Evolutionary conservation across 768 basidiomycete species (phyloP), one percentile per base, ranked within the genome.

Genomic region (Phallus indusiatus): DNA sequence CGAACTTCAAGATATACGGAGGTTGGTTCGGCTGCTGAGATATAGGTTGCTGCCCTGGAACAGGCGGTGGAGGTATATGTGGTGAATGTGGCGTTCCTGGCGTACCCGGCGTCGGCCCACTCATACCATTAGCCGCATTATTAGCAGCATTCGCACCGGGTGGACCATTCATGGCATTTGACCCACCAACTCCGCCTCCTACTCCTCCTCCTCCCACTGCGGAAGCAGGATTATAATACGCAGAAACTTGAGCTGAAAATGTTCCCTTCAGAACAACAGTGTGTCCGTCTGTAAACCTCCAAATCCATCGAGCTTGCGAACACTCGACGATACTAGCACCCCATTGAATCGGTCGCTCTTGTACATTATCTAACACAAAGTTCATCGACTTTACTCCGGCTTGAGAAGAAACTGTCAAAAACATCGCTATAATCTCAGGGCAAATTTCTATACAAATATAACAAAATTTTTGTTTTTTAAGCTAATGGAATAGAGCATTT

Each of bases 351-450:
- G 36, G 58, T 58, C 86, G 77, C 67, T 93, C 90, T 14, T 84
- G 81, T 1, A 85, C 88, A 46, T 86, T 87, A 65, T 90, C 87
- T 21, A 92, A 75, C 1, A 82, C 80, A n/a, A 92, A 71, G 14
- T 82, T 79, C 87, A 92, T 91, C 5, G 86, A 86, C 62, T 84
- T 84, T 54, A 92, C 90, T 24, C 90, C 90, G 4, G 90, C 88
- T 68, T 89, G 86, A 1, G 85, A 85, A 0, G 88, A 90, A 18
- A 90, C 88, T 34, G 89, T 79, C 73, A 91, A 90, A 72, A 92
- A 48, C 57, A 92, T 24, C 88, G 85, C 12, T 89, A 87, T 35
- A 90, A 74, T 60, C 89, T 88, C 24, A 84, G 85, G 48, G 55
- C 84, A 85, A 62, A 93, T 88, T 74, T 91, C 90, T 91, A 68